Evolutionary conservation across 1,139 yeast genomes (phyloP).

Genomic region (Candida gigantensis): DNA sequence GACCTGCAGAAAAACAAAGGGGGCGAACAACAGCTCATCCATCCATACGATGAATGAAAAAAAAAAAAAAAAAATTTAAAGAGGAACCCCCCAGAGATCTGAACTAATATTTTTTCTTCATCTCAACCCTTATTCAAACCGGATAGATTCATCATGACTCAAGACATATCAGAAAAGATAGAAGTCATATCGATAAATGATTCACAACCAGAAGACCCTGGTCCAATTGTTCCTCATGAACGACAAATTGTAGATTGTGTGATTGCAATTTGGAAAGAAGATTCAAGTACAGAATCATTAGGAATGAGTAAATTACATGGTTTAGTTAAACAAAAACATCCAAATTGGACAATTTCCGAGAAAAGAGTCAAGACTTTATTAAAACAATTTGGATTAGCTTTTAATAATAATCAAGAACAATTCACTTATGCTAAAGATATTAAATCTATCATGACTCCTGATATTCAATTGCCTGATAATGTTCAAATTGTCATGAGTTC

Average conservation of each 20-base stretch:
- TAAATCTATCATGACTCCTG: constrained; percentile 53
- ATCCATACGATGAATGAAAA: neutral
- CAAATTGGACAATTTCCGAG: constrained; percentile 65
- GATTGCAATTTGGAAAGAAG: constrained; percentile 66
- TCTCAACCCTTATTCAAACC: no score
- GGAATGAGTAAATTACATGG: constrained; percentile 57
- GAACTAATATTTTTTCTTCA: no score
- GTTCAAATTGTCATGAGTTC: constrained; percentile 46
- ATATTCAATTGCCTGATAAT: constrained; percentile 47
- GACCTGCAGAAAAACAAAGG: no score
- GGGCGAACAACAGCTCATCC: neutral
- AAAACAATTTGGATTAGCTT: constrained; percentile 53
- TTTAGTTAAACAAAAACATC: constrained; percentile 51
- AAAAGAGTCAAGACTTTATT: constrained; percentile 56
- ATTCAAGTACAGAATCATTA: constrained; percentile 60
- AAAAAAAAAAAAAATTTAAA: neutral
- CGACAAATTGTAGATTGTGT: constrained; percentile 65
- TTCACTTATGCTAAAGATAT: constrained; percentile 56
- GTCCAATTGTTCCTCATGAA: constrained; percentile 56
- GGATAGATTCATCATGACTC: no score
- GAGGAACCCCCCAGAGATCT: no score
- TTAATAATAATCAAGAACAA: constrained; percentile 34
- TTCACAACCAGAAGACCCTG: constrained; percentile 23
- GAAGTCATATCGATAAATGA: constrained; percentile 40
- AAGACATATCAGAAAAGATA: constrained; percentile 17